Evolutionary conservation across 805 yeast species (phyloP).

Genomic region (Wickerhamomyces subpelliculosus): DNA sequence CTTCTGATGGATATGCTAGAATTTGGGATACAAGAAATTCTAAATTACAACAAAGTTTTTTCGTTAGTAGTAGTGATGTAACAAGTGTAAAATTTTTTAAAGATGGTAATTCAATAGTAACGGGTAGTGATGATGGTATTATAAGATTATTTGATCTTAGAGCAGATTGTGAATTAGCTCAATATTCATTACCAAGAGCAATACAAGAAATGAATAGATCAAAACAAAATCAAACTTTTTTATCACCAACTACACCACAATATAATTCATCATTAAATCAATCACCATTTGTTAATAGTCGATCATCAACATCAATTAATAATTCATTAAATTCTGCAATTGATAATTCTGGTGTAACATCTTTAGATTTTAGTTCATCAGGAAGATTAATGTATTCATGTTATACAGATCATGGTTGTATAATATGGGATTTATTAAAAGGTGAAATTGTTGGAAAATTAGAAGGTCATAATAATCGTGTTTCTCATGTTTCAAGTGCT

Average conservation of each 20-base stretch:
- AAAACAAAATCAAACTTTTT: constrained; percentile 6
- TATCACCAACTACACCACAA: constrained; percentile 4
- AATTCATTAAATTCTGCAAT: constrained; percentile 24
- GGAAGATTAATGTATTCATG: constrained; percentile 73
- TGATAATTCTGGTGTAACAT: constrained; percentile 63
- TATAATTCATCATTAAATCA: constrained; percentile 13
- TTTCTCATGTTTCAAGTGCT: constrained; percentile 57
- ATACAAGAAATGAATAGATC: constrained; percentile 3
- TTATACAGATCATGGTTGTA: constrained; percentile 68
- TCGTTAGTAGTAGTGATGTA: constrained; percentile 57
- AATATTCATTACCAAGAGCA: constrained; percentile 30
- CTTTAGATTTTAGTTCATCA: constrained; percentile 65
- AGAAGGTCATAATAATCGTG: constrained; percentile 56
- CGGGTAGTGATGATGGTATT: constrained; percentile 77
- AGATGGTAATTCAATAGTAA: constrained; percentile 60
- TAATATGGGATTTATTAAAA: constrained; percentile 71
- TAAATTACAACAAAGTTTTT: constrained; percentile 41
- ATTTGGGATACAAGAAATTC: constrained; percentile 56
- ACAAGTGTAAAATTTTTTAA: constrained; percentile 58
- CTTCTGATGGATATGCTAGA: constrained; percentile 63
- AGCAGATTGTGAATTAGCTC: constrained; percentile 61
- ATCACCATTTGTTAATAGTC: constrained; percentile 7
- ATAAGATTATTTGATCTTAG: constrained; percentile 69
- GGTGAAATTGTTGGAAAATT: constrained; percentile 59
- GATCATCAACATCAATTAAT: constrained; percentile 20